These are phyloP conservation scores for Clausena lansium DNA, from an alignment of 345 rosid species.

Conservation along the genomic window DNA sequence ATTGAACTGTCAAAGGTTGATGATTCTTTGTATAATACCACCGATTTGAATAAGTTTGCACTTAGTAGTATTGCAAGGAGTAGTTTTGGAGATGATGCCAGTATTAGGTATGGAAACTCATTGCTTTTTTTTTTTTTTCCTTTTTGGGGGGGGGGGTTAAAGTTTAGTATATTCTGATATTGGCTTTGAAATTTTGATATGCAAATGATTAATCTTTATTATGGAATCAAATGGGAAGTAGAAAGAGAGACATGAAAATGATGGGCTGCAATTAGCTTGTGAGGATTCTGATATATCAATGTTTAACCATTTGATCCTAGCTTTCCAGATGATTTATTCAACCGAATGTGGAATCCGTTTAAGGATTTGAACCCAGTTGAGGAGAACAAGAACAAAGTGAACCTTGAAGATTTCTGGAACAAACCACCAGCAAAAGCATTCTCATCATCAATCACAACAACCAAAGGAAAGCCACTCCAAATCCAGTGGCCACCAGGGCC, in stretches of 20 bases:
- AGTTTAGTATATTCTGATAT: neutral
- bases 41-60: slow-evolving; percentile 45
- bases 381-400: slow-evolving; percentile 35
- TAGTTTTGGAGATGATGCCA: slow-evolving; percentile 48
- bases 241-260: neutral
- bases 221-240: neutral
- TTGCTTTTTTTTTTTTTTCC: too few relatives aligned
- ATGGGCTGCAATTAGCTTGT: neutral
- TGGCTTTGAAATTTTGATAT: neutral
- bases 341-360: slow-evolving; percentile 77
- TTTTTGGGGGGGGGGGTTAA: too few relatives aligned
- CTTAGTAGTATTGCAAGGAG: slow-evolving; percentile 60
- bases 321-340: slow-evolving; percentile 69
- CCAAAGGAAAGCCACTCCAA: slow-evolving; percentile 50
- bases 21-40: slow-evolving; percentile 60
- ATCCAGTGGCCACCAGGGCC: slow-evolving; percentile 57
- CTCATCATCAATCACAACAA: slow-evolving; percentile 47
- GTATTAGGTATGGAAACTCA: slow-evolving; percentile 46
- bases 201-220: neutral
- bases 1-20: slow-evolving; percentile 65
- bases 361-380: slow-evolving; percentile 41
- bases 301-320: slow-evolving; percentile 40
- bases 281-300: slow-evolving; percentile 12
- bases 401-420: slow-evolving; percentile 66
- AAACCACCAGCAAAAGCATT: slow-evolving; percentile 60